phyloP scores from a whole-genome alignment of 176 grass and related monocot species.

The Aegilops speltoides region DNA sequence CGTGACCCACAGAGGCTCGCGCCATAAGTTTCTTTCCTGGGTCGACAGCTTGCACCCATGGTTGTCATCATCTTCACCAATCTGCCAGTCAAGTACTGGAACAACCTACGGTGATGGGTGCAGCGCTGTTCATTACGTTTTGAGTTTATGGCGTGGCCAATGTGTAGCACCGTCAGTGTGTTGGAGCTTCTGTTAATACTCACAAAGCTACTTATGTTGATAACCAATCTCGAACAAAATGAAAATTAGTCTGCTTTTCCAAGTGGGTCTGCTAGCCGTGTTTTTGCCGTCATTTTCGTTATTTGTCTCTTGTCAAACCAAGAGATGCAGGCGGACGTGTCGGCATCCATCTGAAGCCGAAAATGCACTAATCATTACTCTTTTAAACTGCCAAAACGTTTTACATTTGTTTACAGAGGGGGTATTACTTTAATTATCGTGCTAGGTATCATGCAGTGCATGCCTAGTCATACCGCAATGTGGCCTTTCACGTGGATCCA shows the following conservation, averaged over 20 bases:
- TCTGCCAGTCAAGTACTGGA: neutral
- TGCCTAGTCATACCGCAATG: neutral
- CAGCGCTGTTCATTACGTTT: neutral
- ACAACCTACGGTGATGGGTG: neutral
- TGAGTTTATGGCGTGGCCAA: neutral
- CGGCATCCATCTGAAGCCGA: too few species aligned
- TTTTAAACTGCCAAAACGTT: too few species aligned
- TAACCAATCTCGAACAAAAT: neutral
- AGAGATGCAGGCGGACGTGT: too few species aligned
- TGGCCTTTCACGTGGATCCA: neutral
- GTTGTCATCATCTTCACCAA: neutral
- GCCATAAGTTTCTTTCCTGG: slow-evolving; percentile 38
- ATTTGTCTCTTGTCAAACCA: neutral
- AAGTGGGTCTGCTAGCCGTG: too few species aligned
- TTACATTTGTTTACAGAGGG: too few species aligned
- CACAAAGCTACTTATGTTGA: neutral
- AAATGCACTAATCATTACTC: too few species aligned
- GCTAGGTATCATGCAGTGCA: too few species aligned
- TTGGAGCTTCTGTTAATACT: slow-evolving; percentile 8
- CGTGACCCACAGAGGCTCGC: slow-evolving; percentile 67
- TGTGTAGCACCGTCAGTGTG: neutral
- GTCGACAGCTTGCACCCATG: neutral
- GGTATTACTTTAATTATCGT: too few species aligned
- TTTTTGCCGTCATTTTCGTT: neutral
- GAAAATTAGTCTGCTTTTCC: neutral